These are phyloP conservation scores for Mallotus nudiflorus DNA, from an alignment of 345 rosid genomes.

Conservation along the genomic window DNA sequence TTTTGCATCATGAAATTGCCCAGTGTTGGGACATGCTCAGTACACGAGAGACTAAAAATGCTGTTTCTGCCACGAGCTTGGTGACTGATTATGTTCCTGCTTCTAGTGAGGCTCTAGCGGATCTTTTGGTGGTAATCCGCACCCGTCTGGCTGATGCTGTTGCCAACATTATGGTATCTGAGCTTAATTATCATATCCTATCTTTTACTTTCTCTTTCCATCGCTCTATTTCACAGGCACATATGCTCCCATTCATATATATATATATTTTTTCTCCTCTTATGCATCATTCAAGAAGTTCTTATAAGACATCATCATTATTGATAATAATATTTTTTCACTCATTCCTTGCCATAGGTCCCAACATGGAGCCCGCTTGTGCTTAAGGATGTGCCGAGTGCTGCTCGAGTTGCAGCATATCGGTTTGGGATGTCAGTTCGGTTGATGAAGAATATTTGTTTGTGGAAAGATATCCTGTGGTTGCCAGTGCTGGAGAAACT, in stretches of 20 bases:
- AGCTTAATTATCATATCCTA: neutral
- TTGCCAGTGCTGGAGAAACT: conserved; percentile 77
- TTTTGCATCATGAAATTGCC: conserved; percentile 76
- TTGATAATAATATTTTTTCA: neutral
- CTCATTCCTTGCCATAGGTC: conserved; percentile 42
- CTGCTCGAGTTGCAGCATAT: conserved; percentile 80
- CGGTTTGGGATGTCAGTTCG: conserved; percentile 86
- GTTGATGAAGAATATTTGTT: conserved; percentile 80
- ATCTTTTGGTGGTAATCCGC: conserved; percentile 55
- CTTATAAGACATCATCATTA: neutral
- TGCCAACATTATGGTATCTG: conserved; percentile 49
- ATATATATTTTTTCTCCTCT: neutral
- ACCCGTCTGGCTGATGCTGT: conserved; percentile 80
- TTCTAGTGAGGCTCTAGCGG: conserved; percentile 69
- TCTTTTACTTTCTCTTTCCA: neutral
- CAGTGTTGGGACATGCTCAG: conserved; percentile 95
- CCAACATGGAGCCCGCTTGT: conserved; percentile 87
- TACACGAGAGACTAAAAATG: conserved; percentile 67
- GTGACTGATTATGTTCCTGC: conserved; percentile 72
- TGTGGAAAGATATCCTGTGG: conserved; percentile 88
- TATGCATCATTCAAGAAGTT: neutral
- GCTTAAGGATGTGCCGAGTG: conserved; percentile 82
- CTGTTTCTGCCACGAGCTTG: conserved; percentile 81
- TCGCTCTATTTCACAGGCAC: neutral
- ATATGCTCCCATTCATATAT: too few species aligned